A percentile compares a stretch with the other conserved stretches of the same genome.
Conservation (phyloP, 202 grass and related monocot genomes). For the Setaria viridis region DNA sequence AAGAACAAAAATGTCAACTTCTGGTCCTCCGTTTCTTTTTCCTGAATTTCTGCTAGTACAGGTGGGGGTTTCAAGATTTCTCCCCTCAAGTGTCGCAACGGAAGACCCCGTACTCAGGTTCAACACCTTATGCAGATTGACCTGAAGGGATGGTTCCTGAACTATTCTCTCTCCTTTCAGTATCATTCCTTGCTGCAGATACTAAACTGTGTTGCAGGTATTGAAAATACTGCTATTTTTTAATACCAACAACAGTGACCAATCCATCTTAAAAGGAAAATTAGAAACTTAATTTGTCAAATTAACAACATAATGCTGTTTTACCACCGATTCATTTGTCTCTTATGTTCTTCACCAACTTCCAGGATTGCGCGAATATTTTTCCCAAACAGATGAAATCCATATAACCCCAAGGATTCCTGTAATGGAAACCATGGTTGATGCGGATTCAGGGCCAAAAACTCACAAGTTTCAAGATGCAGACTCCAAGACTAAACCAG, state of each 20-base stretch:
- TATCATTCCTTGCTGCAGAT: conserved; percentile 88
- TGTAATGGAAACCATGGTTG: conserved; percentile 72
- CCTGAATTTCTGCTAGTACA: conserved; percentile 53
- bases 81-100: conserved; percentile 79
- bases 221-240: conserved; percentile 13
- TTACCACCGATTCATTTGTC: not conserved
- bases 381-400: conserved; percentile 90
- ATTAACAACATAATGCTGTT: not conserved
- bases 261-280: not conserved
- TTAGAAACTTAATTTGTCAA: conserved; percentile 9
- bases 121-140: conserved; percentile 98
- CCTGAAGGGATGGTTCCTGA: conserved; percentile 83
- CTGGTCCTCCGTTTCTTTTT: not conserved
- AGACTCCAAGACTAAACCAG: conserved; percentile 48
- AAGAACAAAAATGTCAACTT: conserved; percentile 25
- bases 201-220: conserved; percentile 89
- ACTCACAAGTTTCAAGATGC: conserved; percentile 48
- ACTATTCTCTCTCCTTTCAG: conserved; percentile 86
- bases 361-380: conserved; percentile 89
- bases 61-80: conserved; percentile 98
- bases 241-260: conserved; percentile 15
- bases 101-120: conserved; percentile 80
- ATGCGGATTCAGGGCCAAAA: conserved; percentile 53
- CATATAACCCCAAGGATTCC: conserved; percentile 75
- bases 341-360: conserved; percentile 19